These are phyloP conservation scores for Penicillium sp. DNA, from an alignment of 2,329 filamentous ascomycete species.

Conservation along the genomic window DNA sequence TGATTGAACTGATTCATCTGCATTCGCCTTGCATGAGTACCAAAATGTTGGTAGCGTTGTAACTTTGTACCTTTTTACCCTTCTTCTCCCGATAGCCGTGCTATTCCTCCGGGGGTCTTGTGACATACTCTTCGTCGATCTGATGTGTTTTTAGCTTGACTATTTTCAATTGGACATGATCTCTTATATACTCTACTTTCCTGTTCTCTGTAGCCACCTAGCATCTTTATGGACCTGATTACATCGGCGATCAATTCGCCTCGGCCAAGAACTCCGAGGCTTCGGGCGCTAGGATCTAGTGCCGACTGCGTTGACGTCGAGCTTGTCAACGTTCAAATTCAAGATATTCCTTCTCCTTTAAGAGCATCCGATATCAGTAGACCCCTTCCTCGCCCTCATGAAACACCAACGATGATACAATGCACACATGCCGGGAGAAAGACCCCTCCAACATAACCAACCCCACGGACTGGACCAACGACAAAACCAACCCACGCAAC, in stretches of 20 bases:
- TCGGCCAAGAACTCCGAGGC: not conserved
- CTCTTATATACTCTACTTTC: not conserved
- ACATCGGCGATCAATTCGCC: not conserved
- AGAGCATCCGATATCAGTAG: too few species aligned
- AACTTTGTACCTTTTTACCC: slow-evolving; percentile 18
- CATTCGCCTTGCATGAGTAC: slow-evolving; percentile 15
- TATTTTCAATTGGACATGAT: slow-evolving; percentile 20
- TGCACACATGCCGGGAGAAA: not conserved
- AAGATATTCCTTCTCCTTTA: not conserved
- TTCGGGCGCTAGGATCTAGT: not conserved
- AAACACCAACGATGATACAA: not conserved
- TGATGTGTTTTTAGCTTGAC: slow-evolving; percentile 19
- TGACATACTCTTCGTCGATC: slow-evolving; percentile 20
- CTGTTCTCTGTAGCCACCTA: not conserved
- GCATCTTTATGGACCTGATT: not conserved
- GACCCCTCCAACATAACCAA: not conserved
- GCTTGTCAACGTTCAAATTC: not conserved
- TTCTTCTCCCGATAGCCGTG: slow-evolving; percentile 15
- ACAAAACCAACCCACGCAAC: slow-evolving; percentile 14
- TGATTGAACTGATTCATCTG: slow-evolving; percentile 16
- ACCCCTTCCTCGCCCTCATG: not conserved
- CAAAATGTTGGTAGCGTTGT: slow-evolving; percentile 17
- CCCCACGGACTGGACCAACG: not conserved
- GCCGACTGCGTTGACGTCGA: not conserved
- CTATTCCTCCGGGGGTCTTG: slow-evolving; percentile 12